Base-by-base conservation (phyloP, 495 filamentous ascomycete species). In the Acidiella bohemica region DNA sequence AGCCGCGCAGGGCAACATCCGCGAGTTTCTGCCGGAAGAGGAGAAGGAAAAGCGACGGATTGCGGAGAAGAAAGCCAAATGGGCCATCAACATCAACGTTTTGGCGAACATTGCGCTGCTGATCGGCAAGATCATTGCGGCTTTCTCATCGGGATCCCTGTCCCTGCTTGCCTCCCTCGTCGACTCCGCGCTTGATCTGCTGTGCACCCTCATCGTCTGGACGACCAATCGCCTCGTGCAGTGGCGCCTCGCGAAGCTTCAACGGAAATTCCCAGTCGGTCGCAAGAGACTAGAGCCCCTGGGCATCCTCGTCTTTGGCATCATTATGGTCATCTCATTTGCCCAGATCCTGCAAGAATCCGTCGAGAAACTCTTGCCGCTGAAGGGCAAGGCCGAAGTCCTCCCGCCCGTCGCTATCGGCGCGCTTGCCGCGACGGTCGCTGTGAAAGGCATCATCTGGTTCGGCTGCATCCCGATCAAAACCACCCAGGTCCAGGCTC, bases 71-170 rank as follows among this genome's bases (percentile, higher is more conserved):
- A 53, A 64, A 28, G 63, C 65, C 1, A 66, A 59, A 36, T 69
- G 61, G 66, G 69, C 69, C 13, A 71, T 73, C 47, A 68, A 71
- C 47, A 55, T 65, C 41, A 70, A 70, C 30, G 59, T 68, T 18
- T 37, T 66, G 13, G 66, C 65, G 12, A 70, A 70, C 43, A 57
- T 68, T 31, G 35, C 65, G 11, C 52, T 70, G 11, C 59, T 68
- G 1, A 41, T 49, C 28, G 61, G 55, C 19, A 70, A 68, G 49
- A 41, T 55, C 16, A 31, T 61, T 16, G 64, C 65, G 5, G 53
- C 58, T 12, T 44, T 49, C 32, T 58, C 49, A 25, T 65, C 65
- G 8, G 55, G 52, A 18, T 68, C 66, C 2, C 61, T 70, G n/a
- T 67, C 64, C 2, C 56, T 70, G 21, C 57, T 67, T 21, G 66